Evolutionary conservation across 768 basidiomycete species (phyloP), one percentile per base, ranked within the genome.

Genomic region (Pisolithus orientalis): DNA sequence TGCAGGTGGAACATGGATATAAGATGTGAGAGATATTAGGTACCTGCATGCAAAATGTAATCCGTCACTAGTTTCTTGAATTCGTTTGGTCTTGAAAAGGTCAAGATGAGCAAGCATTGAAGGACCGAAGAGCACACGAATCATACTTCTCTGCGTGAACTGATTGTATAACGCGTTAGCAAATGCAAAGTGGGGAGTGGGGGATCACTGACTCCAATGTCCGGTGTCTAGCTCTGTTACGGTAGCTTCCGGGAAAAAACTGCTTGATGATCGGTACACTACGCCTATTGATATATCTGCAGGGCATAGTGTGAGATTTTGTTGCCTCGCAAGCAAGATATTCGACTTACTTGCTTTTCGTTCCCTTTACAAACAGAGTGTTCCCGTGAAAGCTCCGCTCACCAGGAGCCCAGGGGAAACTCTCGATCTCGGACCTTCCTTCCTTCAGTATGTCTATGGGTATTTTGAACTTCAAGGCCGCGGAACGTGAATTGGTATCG

Each of bases 61-160:
- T 65, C 57, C 47, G 64, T 55, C 39, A 70, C 60, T 34, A 70
- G 58, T 21, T 73, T 72, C 62, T 69, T 75, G 67, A 84, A 84
- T 54, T 83, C 83, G 34, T 77, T 75, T 5, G 83, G 83, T 58
- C 77, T 79, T 27, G 14, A 47, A 53, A 50, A 3, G 4, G 31
- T 25, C 31, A 28, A 9, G n/a, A 31, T 55, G 24, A 56, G 49
- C 27, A 38, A 39, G 13, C 1, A n/a, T 17, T 9, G 16, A 39
- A 7, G 1, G 6, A 13, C 28, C 11, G 28, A 34, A 24, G 8
- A 11, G 65, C 32, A 34, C 13, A 11, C 10, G 3, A 11, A 6
- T 25, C 73, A 53, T 59, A 83, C 77, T 77, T 78, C 63, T 94
- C 91, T 14, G 89, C 86, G 56, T 94, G 92, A 17, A 94, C 88